These are phyloP conservation scores for Cladosporium sp. DNA, from an alignment of 2,329 filamentous ascomycete species.

Conservation along the genomic window DNA sequence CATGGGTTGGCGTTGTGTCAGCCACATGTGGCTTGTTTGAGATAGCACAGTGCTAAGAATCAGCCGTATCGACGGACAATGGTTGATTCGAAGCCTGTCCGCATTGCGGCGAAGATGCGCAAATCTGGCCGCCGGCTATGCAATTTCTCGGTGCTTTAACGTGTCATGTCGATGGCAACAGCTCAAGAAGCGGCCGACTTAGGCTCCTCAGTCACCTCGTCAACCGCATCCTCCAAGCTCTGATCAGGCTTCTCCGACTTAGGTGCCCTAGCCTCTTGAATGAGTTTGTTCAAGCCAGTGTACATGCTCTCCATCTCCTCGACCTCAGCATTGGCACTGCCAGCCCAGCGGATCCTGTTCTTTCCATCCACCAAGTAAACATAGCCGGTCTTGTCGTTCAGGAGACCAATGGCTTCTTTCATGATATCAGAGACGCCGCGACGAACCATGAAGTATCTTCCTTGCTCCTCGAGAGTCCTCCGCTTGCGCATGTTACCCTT, in stretches of 20 bases:
- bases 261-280: conserved; percentile 48
- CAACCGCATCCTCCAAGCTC: conserved; percentile 32
- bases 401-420: conserved; percentile 58
- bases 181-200: not conserved
- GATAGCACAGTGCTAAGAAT: too few relatives aligned
- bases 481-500: conserved; percentile 46
- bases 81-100: too few relatives aligned
- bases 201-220: conserved; percentile 11
- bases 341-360: conserved; percentile 91
- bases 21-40: too few relatives aligned
- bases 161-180: not conserved
- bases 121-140: too few relatives aligned
- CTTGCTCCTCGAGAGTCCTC: conserved; percentile 48
- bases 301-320: conserved; percentile 64
- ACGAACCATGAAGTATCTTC: conserved; percentile 55
- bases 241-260: conserved; percentile 38
- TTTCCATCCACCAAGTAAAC: conserved; percentile 83
- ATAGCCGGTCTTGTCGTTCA: conserved; percentile 92
- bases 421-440: conserved; percentile 53
- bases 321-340: conserved; percentile 63
- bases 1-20: too few relatives aligned
- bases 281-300: conserved; percentile 58
- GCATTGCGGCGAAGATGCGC: too few relatives aligned
- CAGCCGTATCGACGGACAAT: too few relatives aligned
- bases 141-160: too few relatives aligned